Evolutionary conservation across 2,329 filamentous ascomycete genomes (phyloP).

Genomic region (Colletotrichum lentis): DNA sequence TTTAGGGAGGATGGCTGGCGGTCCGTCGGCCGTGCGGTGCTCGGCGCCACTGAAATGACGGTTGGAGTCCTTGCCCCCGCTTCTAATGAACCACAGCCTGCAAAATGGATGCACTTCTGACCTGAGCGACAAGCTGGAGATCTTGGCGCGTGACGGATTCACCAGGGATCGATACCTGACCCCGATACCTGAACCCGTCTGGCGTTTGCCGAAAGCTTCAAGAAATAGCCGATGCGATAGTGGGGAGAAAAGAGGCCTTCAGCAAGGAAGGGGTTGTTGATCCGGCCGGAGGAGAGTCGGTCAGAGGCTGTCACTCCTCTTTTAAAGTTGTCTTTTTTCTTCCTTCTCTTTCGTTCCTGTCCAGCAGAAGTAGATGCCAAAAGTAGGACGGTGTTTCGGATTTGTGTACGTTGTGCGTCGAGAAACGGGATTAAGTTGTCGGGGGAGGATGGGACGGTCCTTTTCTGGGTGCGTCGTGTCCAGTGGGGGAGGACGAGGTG

Average conservation of each 20-base stretch:
- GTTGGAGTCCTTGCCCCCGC: slow-evolving; percentile 39
- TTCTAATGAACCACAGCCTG: slow-evolving; percentile 27
- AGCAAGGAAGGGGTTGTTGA: slow-evolving; percentile 19
- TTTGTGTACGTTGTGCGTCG: slow-evolving; percentile 36
- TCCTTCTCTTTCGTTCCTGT: slow-evolving; percentile 30
- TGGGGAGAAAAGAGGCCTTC: slow-evolving; percentile 5
- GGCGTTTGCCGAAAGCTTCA: slow-evolving; percentile 34
- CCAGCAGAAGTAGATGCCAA: slow-evolving; percentile 37
- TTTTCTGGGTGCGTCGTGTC: slow-evolving; percentile 20
- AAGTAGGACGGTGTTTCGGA: slow-evolving; percentile 37
- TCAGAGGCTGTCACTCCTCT: slow-evolving; percentile 4
- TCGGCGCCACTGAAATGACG: slow-evolving; percentile 38
- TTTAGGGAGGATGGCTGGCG: slow-evolving; percentile 36
- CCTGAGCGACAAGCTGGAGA: slow-evolving; percentile 34
- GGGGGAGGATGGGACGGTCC: slow-evolving; percentile 34
- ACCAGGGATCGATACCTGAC: slow-evolving; percentile 36
- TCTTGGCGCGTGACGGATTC: slow-evolving; percentile 37
- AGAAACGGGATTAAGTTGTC: slow-evolving; percentile 36
- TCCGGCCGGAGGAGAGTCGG: slow-evolving; percentile 6
- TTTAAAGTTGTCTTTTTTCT: slow-evolving; percentile 26
- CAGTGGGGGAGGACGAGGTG: slow-evolving; percentile 6
- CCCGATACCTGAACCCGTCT: slow-evolving; percentile 33
- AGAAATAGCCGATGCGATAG: slow-evolving; percentile 32
- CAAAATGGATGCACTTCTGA: slow-evolving; percentile 34
- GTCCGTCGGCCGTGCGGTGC: slow-evolving; percentile 36